phyloP scores from a whole-genome alignment of 1,284 basidiomycete species.

The Puccinia polysora region DNA sequence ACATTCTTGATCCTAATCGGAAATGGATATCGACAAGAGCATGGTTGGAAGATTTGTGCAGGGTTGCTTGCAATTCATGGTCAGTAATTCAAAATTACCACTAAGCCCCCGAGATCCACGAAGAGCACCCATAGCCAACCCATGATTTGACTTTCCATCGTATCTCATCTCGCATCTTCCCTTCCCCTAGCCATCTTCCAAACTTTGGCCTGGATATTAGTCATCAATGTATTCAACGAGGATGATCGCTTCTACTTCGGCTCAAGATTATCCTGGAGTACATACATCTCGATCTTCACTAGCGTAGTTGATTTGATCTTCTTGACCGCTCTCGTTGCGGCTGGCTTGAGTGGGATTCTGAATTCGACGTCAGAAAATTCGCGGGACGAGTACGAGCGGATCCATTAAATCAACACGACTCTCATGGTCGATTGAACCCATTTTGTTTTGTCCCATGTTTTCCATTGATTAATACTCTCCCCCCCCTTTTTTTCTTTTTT shows the following conservation, averaged over 20 bases:
- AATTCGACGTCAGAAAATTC: neutral
- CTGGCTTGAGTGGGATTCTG: conserved; percentile 10
- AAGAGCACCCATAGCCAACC: too few species aligned
- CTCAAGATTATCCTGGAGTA: neutral
- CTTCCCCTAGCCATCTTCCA: conserved; percentile 29
- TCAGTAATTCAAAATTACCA: neutral
- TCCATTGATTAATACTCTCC: too few species aligned
- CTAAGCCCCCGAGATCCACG: too few species aligned
- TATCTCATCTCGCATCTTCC: too few species aligned
- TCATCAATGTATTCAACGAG: conserved; percentile 23
- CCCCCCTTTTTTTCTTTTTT: too few species aligned
- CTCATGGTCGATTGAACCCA: too few species aligned
- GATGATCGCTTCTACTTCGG: conserved; percentile 30
- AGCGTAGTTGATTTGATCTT: conserved; percentile 3
- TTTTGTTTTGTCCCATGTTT: too few species aligned
- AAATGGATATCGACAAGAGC: conserved; percentile 10
- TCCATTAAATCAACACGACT: too few species aligned
- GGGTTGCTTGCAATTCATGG: conserved; percentile 1
- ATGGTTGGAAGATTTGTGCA: conserved; percentile 38
- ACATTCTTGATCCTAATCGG: conserved; percentile 30
- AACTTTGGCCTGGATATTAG: conserved; percentile 14
- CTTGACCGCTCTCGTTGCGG: conserved; percentile 13
- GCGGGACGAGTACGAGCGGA: conserved; percentile 5
- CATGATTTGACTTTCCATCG: too few species aligned
- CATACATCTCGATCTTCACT: conserved; percentile 10